Evolutionary conservation across 1,284 basidiomycete species (phyloP), one percentile per base, ranked within the genome.

Genomic region (Trichosporon coremiiforme): DNA sequence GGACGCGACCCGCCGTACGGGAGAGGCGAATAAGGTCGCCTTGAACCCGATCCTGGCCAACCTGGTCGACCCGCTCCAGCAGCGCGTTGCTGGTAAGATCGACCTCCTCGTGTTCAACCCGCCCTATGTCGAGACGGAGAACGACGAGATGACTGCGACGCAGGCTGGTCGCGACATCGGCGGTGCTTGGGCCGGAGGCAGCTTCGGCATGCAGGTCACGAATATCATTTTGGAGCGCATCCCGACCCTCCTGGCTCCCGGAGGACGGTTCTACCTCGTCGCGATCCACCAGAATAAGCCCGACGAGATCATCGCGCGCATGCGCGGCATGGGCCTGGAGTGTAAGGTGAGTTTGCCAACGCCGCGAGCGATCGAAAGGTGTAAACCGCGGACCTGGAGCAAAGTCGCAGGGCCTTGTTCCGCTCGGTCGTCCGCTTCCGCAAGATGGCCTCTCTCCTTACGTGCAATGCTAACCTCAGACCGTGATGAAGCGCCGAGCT

Each of bases 41-140:
- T 84, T 95, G 45, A 86, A 93, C 41, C 83, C 89, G 1, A 81
- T 95, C 20, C 86, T 88, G 62, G 86, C 89, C 25, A 88, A 89
- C 70, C 85, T 95, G 25, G 85, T 87, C 4, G 76, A 80, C 31
- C 87, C 91, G 1, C 79, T 96, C 4, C 76, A 82, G 47, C 70
- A 75, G 4, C 88, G 94, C 22, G 84, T 95, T 4, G 79, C 76
- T 2, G 69, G 74, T 0, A 82, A 86, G 6, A 86, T 98, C 33
- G 97, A 98, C 77, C 75, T 99, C 15, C 85, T 99, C 55, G 75
- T 98, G 1, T 98, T 99, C 86, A 99, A 99, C 78, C 97, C 97
- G 1, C 96, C 96, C 0, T 99, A 99, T 72, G 97, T 99, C 0
- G 94, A 94, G 0, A 99, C 96, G 0, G 83, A 87, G 13, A 82